Percentiles rank a stretch among this genome's conserved stretches.
phyloP scores from a whole-genome alignment of 75 land plant genomes.

The Cunninghamia lanceolata region DNA sequence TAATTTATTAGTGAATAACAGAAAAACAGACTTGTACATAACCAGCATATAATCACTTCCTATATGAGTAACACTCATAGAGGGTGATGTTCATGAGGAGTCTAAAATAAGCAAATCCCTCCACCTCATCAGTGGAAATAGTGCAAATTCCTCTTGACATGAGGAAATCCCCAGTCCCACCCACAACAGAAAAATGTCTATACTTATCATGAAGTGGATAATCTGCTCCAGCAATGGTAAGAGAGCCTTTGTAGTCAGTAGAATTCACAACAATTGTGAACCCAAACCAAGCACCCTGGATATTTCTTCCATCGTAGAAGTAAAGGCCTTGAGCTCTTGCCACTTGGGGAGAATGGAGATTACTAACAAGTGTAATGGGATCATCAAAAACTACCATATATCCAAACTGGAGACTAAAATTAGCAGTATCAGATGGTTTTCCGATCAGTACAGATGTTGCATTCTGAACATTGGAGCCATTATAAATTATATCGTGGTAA shows the following conservation, averaged over 20 bases:
- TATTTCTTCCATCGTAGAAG: constrained; percentile 30
- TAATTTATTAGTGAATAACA: too few species aligned
- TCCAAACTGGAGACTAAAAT: constrained; percentile 39
- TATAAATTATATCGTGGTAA: constrained; percentile 56
- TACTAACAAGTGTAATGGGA: constrained; percentile 49
- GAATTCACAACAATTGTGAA: constrained; percentile 50
- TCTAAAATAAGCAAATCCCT: constrained; percentile 47
- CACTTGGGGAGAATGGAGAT: constrained; percentile 32
- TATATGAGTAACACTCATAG: constrained; percentile 38
- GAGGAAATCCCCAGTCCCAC: constrained; percentile 65
- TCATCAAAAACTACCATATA: constrained; percentile 51
- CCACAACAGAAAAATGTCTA: constrained; percentile 46
- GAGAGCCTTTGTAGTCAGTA: constrained; percentile 34
- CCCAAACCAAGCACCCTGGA: constrained; percentile 39
- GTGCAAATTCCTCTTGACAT: constrained; percentile 57
- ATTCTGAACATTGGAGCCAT: constrained; percentile 34
- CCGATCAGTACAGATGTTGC: constrained; percentile 50
- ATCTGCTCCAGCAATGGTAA: constrained; percentile 52
- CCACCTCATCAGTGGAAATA: constrained; percentile 39
- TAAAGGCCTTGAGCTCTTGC: constrained; percentile 59
- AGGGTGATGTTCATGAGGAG: constrained; percentile 36
- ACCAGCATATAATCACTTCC: too few species aligned
- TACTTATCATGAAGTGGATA: constrained; percentile 26
- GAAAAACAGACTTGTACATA: too few species aligned
- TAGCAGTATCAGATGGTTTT: constrained; percentile 17